Base-by-base conservation (phyloP, 768 basidiomycete genomes). In the Mrakia blollopis region DNA sequence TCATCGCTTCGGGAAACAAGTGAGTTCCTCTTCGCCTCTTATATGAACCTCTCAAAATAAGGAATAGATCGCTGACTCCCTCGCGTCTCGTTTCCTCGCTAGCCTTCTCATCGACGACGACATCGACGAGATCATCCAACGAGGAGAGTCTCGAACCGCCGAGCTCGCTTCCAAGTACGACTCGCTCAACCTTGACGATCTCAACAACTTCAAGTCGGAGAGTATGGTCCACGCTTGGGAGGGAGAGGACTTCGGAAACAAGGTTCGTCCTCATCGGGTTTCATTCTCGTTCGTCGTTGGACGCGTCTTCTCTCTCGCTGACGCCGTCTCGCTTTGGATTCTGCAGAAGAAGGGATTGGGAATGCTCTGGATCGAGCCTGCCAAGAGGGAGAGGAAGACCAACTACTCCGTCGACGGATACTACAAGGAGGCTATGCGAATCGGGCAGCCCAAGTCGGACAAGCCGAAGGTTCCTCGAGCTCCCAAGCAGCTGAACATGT, bases 201-300 rank as follows among this genome's bases (percentile, higher is more conserved):
- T 98, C 47, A 95, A 91, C 82, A 98, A 93, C 85, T 99, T 98
- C 88, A 96, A 97, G 84, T 90, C 92, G 11, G 94, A 98, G 80
- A 91, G 90, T 37, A 91, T 90, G 32, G 89, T 94, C 44, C 92
- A 94, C 79, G 91, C 92, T 80, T 97, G 94, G 94, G 94, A 98
- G 80, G 94, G 94, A 47, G 93, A 97, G 83, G 93, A 96, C 81
- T 98, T 94, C 84, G 86, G 91, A 37, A 82, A 88, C 25, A 92
- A 91, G 79, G 90, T 91, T 80, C 73, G 88, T 75, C 2, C 23
- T 23, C 30, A 9, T 6, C 25, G n/a, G 37, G 3, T 14, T 30
- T 32, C 1, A 6, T 2, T 54, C 70, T 50, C 35, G 30, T 50
- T 50, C 44, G 10, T 44, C 10, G 44, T 44, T 6, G 47, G 52